A percentile compares a stretch with the other conserved stretches of the same genome.
Conservation (phyloP, 208 protist genomes). For the Trypanosoma lewisi region DNA sequence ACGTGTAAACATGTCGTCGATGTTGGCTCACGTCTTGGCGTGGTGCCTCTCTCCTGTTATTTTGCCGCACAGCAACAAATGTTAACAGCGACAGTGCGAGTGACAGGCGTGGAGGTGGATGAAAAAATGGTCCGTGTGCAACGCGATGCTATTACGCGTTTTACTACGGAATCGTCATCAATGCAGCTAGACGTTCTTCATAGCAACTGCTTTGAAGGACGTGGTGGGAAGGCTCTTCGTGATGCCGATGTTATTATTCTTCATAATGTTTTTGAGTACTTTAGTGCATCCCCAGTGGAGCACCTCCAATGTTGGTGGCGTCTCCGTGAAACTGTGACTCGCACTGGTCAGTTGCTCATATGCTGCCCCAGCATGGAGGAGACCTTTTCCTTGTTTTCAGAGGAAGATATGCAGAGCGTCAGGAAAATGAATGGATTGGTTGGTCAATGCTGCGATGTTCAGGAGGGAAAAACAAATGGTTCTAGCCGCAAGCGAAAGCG, state of each 20-base stretch:
- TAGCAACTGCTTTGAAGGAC: slow-evolving; percentile 64
- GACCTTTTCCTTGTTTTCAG: slow-evolving; percentile 37
- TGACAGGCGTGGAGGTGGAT: slow-evolving; percentile 42
- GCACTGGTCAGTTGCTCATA: slow-evolving; percentile 57
- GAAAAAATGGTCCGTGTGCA: slow-evolving; percentile 24
- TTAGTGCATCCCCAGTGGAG: slow-evolving; percentile 35
- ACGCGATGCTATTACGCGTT: slow-evolving; percentile 29
- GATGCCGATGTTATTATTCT: slow-evolving; percentile 65
- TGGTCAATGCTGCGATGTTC: neutral
- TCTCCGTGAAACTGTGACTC: slow-evolving; percentile 42
- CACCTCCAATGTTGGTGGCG: slow-evolving; percentile 68
- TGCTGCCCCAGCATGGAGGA: slow-evolving; percentile 58
- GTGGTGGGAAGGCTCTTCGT: slow-evolving; percentile 35
- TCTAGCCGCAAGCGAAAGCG: neutral
- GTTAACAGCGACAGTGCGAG: slow-evolving; percentile 21
- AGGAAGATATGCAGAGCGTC: slow-evolving; percentile 16
- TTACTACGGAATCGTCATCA: slow-evolving; percentile 18
- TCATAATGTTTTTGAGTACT: slow-evolving; percentile 91
- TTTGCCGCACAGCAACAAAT: slow-evolving; percentile 47
- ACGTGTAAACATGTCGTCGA: slow-evolving; percentile 34
- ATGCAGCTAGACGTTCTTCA: slow-evolving; percentile 40
- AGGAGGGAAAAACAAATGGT: too few species aligned
- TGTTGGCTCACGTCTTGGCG: slow-evolving; percentile 78
- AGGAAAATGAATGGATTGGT: neutral
- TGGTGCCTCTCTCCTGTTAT: slow-evolving; percentile 59